Conservation (phyloP, 2,329 filamentous ascomycete species). For the Venturia effusa region DNA sequence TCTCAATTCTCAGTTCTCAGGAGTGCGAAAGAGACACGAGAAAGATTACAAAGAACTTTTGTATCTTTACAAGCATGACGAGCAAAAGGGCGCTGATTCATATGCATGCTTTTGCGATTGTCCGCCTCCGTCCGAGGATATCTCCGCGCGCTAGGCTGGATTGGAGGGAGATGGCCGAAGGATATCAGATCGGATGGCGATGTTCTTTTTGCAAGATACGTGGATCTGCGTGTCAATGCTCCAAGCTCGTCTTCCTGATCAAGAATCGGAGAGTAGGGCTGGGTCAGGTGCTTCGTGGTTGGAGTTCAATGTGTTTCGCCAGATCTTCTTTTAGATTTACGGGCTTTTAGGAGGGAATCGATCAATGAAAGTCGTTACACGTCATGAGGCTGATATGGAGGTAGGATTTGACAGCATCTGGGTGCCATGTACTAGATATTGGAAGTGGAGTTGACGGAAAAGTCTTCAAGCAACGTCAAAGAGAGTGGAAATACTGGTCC, state of each 20-base stretch:
- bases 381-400: background rate
- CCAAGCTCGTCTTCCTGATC: background rate
- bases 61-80: background rate
- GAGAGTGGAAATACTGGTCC: too few relatives aligned
- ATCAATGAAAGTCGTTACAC: too few relatives aligned
- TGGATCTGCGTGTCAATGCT: background rate
- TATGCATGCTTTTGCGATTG: background rate
- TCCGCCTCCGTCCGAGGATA: too few relatives aligned
- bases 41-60: background rate
- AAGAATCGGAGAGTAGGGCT: too few relatives aligned
- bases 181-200: background rate
- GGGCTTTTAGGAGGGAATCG: too few relatives aligned
- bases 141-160: background rate
- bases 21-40: background rate
- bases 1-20: background rate
- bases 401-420: background rate
- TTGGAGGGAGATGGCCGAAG: background rate
- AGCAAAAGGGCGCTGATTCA: background rate
- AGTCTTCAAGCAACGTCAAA: background rate
- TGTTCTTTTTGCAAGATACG: background rate
- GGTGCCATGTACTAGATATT: background rate
- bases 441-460: too few relatives aligned
- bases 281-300: too few relatives aligned
- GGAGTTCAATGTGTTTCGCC: too few relatives aligned
- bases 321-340: too few relatives aligned